These are phyloP conservation scores for Aspergillus novofumigatus DNA, from an alignment of 2,329 filamentous ascomycete species.

Conservation along the genomic window DNA sequence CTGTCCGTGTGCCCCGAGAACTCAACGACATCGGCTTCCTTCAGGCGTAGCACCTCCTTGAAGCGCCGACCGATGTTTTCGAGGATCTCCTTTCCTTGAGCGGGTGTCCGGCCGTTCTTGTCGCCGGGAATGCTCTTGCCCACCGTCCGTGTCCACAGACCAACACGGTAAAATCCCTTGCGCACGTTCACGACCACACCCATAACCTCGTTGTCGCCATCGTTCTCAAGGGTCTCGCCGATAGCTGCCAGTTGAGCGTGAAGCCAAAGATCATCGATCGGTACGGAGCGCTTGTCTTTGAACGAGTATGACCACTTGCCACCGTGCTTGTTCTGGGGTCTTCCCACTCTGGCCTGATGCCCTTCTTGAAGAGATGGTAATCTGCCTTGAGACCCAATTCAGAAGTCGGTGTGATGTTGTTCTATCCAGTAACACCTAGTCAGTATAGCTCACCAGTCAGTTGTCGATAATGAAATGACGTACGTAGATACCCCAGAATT, in stretches of 20 bases:
- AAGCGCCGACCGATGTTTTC: constrained; percentile 81
- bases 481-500: constrained; percentile 99
- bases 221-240: constrained; percentile 93
- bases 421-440: constrained; percentile 53
- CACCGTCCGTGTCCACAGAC: constrained; percentile 93
- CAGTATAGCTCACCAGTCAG: background rate
- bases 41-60: constrained; percentile 85
- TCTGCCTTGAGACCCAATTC: constrained; percentile 96
- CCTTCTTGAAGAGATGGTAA: constrained; percentile 98
- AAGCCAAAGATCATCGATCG: constrained; percentile 94
- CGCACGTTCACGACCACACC: constrained; percentile 98
- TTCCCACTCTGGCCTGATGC: constrained; percentile 97
- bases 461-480: constrained; percentile 37
- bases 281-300: constrained; percentile 88
- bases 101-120: constrained; percentile 67
- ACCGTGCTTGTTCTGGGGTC: constrained; percentile 97
- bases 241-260: constrained; percentile 96
- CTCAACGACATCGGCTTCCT: constrained; percentile 73
- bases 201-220: constrained; percentile 94
- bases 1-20: constrained; percentile 96
- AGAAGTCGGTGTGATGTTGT: constrained; percentile 96
- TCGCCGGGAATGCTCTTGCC: constrained; percentile 77
- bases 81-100: constrained; percentile 83
- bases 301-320: constrained; percentile 99
- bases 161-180: constrained; percentile 96